A percentile compares a stretch with the other conserved stretches of the same genome.
Evolutionary conservation across 2,329 filamentous ascomycete genomes (phyloP).

Genomic region (Alternaria conjuncta): DNA sequence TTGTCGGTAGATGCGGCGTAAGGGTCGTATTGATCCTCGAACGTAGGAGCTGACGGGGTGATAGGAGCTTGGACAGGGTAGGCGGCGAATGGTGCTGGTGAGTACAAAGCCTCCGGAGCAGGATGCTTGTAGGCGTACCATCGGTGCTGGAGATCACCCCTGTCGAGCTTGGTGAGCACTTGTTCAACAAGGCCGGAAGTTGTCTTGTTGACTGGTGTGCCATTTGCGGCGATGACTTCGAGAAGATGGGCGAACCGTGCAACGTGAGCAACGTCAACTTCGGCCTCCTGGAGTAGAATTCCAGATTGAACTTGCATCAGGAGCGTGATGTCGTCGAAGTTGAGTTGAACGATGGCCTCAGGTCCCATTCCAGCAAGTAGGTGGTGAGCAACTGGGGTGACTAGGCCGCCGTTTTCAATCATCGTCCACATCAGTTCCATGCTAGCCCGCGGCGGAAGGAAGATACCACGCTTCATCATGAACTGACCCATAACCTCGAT

Average conservation of each 20-base stretch:
- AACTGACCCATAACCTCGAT: constrained; percentile 71
- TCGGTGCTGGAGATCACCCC: constrained; percentile 56
- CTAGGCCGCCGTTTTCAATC: constrained; percentile 68
- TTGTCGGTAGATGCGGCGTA: constrained; percentile 91
- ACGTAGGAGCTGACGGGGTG: constrained; percentile 64
- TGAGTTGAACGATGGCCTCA: constrained; percentile 64
- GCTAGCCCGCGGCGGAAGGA: constrained; percentile 61
- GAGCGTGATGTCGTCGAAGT: constrained; percentile 61
- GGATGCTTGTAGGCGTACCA: constrained; percentile 66
- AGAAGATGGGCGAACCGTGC: constrained; percentile 68
- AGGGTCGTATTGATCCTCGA: constrained; percentile 87
- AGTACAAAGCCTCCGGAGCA: constrained; percentile 50
- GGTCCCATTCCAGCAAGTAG: constrained; percentile 66
- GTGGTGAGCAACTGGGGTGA: constrained; percentile 66
- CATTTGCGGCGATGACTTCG: constrained; percentile 61
- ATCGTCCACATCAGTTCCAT: constrained; percentile 69
- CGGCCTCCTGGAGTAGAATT: constrained; percentile 55
- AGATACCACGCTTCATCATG: constrained; percentile 59
- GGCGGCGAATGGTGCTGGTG: constrained; percentile 59
- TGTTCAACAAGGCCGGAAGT: constrained; percentile 65
- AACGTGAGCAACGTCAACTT: constrained; percentile 63
- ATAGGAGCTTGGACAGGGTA: constrained; percentile 56
- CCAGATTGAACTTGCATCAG: constrained; percentile 66
- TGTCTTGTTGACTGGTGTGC: constrained; percentile 61
- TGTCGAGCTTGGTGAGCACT: constrained; percentile 61